These are phyloP conservation scores for Fusarium papillatum DNA, from an alignment of 2,329 filamentous ascomycete species.

Conservation along the genomic window DNA sequence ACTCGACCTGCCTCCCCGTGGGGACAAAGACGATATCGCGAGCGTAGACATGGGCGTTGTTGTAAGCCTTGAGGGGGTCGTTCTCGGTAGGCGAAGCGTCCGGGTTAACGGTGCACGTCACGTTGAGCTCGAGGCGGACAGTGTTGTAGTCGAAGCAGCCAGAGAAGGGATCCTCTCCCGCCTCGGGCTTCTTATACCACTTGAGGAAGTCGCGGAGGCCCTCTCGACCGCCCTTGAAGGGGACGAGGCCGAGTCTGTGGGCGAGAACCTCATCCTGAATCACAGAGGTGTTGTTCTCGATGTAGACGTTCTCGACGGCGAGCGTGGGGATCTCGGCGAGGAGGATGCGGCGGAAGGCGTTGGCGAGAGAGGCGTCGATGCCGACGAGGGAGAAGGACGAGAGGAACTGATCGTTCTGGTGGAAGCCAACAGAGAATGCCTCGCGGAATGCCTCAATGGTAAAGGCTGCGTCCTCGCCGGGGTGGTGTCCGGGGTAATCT, in stretches of 20 bases:
- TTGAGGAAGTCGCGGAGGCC: conserved; percentile 84
- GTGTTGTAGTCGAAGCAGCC: conserved; percentile 87
- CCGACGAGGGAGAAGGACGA: conserved; percentile 93
- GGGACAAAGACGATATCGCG: conserved; percentile 83
- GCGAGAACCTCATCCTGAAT: conserved; percentile 98
- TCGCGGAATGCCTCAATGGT: conserved; percentile 79
- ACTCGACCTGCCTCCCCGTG: conserved; percentile 78
- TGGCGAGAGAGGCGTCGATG: conserved; percentile 92
- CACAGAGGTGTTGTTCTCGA: conserved; percentile 97
- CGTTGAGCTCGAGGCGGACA: conserved; percentile 80
- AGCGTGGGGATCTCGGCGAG: conserved; percentile 95
- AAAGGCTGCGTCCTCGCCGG: conserved; percentile 89
- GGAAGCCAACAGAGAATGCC: conserved; percentile 82
- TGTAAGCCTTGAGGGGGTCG: conserved; percentile 88
- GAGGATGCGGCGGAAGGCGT: conserved; percentile 96
- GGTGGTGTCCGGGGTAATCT: conserved; percentile 93
- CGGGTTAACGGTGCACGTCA: conserved; percentile 85
- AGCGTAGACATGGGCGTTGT: conserved; percentile 88
- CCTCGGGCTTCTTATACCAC: conserved; percentile 81
- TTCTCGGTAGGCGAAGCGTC: conserved; percentile 79
- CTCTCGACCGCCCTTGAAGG: conserved; percentile 83
- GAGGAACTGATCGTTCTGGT: conserved; percentile 84
- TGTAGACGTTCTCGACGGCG: conserved; percentile 93
- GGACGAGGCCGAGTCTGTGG: conserved; percentile 90
- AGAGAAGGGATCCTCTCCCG: conserved; percentile 72